A percentile compares a stretch with the other conserved stretches of the same genome.
phyloP scores from a whole-genome alignment of 2,329 filamentous ascomycete species.

The Phialophora expanda region DNA sequence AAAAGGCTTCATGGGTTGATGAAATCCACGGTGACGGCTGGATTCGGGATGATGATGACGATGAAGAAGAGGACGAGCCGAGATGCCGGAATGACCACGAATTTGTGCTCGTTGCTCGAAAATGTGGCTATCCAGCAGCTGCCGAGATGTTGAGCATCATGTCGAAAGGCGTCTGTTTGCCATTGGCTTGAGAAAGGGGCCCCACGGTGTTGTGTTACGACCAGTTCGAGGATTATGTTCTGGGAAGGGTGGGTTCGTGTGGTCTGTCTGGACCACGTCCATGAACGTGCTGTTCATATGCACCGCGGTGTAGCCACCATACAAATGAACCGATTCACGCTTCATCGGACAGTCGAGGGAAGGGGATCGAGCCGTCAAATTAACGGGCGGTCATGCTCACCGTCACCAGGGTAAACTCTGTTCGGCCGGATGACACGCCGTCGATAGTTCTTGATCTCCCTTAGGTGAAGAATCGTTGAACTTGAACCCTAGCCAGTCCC shows the following conservation, averaged over 20 bases:
- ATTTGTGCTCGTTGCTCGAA: slow-evolving; percentile 43
- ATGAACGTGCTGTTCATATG: no score
- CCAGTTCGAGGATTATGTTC: no score
- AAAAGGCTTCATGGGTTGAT: background rate
- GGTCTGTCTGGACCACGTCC: background rate
- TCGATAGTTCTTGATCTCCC: no score
- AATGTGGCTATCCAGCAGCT: slow-evolving; percentile 29
- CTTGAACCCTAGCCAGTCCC: background rate
- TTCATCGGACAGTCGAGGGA: no score
- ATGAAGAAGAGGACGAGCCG: slow-evolving; percentile 35
- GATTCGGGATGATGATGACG: slow-evolving; percentile 4
- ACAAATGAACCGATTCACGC: no score
- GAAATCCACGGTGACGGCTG: slow-evolving; percentile 6
- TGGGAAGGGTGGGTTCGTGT: background rate
- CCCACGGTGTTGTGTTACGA: background rate
- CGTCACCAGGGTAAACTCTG: no score
- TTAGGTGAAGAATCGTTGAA: no score
- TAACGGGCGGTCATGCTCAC: no score
- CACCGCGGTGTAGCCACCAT: no score
- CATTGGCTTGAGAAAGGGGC: slow-evolving; percentile 1
- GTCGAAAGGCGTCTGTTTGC: background rate
- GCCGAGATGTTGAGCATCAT: background rate
- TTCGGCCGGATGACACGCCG: no score
- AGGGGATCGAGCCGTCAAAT: no score
- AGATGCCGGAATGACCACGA: slow-evolving; percentile 47